Evolutionary conservation across 1,139 yeast species (phyloP), one percentile per base, ranked within the genome.

Genomic region (Suhomyces bolitotheri): DNA sequence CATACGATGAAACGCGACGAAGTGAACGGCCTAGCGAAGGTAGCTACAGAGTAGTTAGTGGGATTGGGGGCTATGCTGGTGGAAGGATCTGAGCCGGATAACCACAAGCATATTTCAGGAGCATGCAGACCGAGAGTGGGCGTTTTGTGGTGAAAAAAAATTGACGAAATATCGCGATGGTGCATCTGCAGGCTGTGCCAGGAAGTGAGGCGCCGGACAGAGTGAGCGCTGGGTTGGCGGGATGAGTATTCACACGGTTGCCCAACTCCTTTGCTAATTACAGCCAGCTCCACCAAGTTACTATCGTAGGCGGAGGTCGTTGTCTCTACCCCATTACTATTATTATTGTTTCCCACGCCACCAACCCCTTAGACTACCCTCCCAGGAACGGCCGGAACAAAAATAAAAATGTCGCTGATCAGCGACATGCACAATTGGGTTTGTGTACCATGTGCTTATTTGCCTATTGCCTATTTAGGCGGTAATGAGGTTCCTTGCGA

Each of bases 361-460:
- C n/a, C n/a, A n/a, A n/a, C n/a, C n/a, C n/a, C n/a, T n/a, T n/a
- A n/a, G n/a, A n/a, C n/a, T n/a, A n/a, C n/a, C n/a, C n/a, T n/a
- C n/a, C n/a, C n/a, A n/a, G n/a, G n/a, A n/a, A n/a, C 20, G 20
- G 7, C 20, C 8, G 20, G 7, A 17, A 8, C 7, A 17, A 6
- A 8, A 17, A 17, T 20, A 12, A 16, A 23, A 29, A 29, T 29
- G 33, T 29, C 33, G 33, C 26, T 13, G 19, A 29, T 29, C 33
- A 7, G n/a, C 33, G 27, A 22, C 27, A 29, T 22, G 28, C 28
- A 25, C 14, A 16, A n/a, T 7, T 7, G 6, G 16, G 9, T 6
- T 11, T 11, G 13, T 17, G 21, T 5, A 16, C 16, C 24, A 10
- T 22, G 19, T 22, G 21, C 27, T 13, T 29, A 27, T 29, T 29